Evolutionary conservation across 2,329 filamentous ascomycete species (phyloP).

Genomic region (Neopestalotiopsis rosae): DNA sequence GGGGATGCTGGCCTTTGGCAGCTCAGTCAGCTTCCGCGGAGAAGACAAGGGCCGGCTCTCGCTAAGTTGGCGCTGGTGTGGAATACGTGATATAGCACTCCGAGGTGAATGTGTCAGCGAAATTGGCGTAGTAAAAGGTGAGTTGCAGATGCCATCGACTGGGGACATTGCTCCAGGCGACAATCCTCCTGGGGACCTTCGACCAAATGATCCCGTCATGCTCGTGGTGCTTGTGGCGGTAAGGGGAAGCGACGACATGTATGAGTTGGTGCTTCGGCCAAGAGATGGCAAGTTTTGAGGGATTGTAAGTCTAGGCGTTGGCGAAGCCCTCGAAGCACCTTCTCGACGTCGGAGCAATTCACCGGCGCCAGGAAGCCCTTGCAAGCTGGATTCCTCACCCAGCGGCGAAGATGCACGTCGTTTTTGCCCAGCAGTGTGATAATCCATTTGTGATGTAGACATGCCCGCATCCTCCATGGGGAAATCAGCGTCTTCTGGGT

Average conservation of each 20-base stretch:
- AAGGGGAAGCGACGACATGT: slow-evolving; percentile 51
- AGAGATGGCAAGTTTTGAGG: slow-evolving; percentile 50
- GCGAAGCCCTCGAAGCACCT: slow-evolving; percentile 54
- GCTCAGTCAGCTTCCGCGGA: slow-evolving; percentile 56
- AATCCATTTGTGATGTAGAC: slow-evolving; percentile 48
- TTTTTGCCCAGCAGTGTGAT: slow-evolving; percentile 54
- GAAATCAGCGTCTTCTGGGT: slow-evolving; percentile 52
- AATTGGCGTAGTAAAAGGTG: slow-evolving; percentile 54
- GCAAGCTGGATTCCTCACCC: slow-evolving; percentile 50
- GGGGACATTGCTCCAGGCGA: slow-evolving; percentile 50
- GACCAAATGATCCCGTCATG: slow-evolving; percentile 49
- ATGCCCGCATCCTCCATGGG: slow-evolving; percentile 52
- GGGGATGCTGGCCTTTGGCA: slow-evolving; percentile 51
- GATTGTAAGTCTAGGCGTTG: slow-evolving; percentile 55
- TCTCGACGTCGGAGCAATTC: slow-evolving; percentile 57
- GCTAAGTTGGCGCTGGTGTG: slow-evolving; percentile 53
- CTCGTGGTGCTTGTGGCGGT: slow-evolving; percentile 49
- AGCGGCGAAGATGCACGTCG: slow-evolving; percentile 61
- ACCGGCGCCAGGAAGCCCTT: slow-evolving; percentile 43
- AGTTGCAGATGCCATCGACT: slow-evolving; percentile 46
- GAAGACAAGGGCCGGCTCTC: slow-evolving; percentile 48
- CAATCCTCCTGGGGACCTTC: slow-evolving; percentile 54
- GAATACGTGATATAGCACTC: slow-evolving; percentile 47
- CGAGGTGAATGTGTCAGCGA: slow-evolving; percentile 57
- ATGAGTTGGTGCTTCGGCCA: slow-evolving; percentile 53